Evolutionary conservation across 495 filamentous ascomycete genomes (phyloP), one percentile per base, ranked within the genome.

Genomic region (Patellaria atrata): DNA sequence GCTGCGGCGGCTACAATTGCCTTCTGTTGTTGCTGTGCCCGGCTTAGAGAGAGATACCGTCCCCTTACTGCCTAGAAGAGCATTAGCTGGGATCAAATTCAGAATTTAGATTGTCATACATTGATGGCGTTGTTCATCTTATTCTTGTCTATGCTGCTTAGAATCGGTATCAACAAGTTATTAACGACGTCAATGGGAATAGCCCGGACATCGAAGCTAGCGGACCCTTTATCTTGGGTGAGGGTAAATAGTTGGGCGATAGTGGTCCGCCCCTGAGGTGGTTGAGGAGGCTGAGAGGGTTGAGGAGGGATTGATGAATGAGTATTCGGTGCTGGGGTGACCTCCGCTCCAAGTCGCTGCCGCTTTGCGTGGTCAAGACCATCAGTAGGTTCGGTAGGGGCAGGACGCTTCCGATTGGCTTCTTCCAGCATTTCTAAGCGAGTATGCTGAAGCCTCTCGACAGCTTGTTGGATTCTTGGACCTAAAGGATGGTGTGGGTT

Each of bases 201-300:
- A 29, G 41, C 37, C 33, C 74, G 71, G 13, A 86, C 86, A 54
- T 94, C 80, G 54, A 96, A 94, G 0, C 60, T 66, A 20, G 74
- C 81, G 13, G 91, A 57, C 4, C 64, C 76, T 20, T 62, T 56
- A 54, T 91, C 84, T 26, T 66, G 63, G 2, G 80, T 89, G 14
- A 96, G 59, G 5, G 81, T 93, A 52, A 79, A 99, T 4, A 96
- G 60, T 27, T 87, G 73, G 4, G 78, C 75, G 38, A 76, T 69
- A 44, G 70, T 87, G 37, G 76, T 70, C 10, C 80, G 80, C 5
- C 82, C 84, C 6, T 74, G 67, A 5, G 74, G 71, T 25, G 85
- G 51, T 14, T 79, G 75, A 16, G 77, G 73, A 20, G 77, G 35
- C 41, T 57, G 22, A 53, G 61, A 30, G 54, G 57, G 48, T 57